These are phyloP conservation scores for Monascus ruber DNA, from an alignment of 2,329 filamentous ascomycete species.

Conservation along the genomic window DNA sequence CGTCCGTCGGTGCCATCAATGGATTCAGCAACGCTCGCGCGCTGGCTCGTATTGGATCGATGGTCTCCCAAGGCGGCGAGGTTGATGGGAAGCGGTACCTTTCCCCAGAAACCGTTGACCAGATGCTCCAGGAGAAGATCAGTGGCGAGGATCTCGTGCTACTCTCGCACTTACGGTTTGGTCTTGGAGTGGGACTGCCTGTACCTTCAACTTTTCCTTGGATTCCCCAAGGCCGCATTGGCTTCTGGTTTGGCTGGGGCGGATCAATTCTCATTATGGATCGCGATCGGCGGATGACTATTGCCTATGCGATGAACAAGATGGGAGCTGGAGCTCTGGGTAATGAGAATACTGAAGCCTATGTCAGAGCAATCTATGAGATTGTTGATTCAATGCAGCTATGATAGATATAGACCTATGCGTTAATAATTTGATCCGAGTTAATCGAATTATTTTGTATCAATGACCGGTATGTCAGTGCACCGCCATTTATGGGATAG, in stretches of 20 bases:
- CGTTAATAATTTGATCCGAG: too few relatives aligned
- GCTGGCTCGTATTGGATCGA: conserved; percentile 32
- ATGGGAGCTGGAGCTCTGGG: conserved; percentile 26
- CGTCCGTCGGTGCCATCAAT: conserved; percentile 34
- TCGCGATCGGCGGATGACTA: conserved; percentile 29
- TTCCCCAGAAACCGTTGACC: conserved; percentile 30
- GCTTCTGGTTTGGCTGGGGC: conserved; percentile 38
- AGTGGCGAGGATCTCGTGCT: conserved; percentile 32
- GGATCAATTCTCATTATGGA: conserved; percentile 37
- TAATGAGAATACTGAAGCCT: conserved; percentile 15
- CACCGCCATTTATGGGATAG: too few relatives aligned
- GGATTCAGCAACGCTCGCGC: conserved; percentile 37
- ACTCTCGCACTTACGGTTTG: conserved; percentile 25
- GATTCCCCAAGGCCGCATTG: conserved; percentile 21
- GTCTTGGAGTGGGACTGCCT: conserved; percentile 32
- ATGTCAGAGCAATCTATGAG: conserved; percentile 23
- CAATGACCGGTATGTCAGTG: too few relatives aligned
- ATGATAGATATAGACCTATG: too few relatives aligned
- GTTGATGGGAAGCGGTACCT: conserved; percentile 28
- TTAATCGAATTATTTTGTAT: too few relatives aligned
- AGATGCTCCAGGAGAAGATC: conserved; percentile 36
- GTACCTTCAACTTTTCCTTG: conserved; percentile 14
- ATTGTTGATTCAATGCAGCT: conserved; percentile 1
- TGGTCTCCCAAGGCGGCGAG: conserved; percentile 22
- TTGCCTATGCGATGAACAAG: conserved; percentile 38